These are phyloP conservation scores for Halophytophthora batemanensis DNA, from an alignment of 352 stramenopile genomes.

Conservation along the genomic window DNA sequence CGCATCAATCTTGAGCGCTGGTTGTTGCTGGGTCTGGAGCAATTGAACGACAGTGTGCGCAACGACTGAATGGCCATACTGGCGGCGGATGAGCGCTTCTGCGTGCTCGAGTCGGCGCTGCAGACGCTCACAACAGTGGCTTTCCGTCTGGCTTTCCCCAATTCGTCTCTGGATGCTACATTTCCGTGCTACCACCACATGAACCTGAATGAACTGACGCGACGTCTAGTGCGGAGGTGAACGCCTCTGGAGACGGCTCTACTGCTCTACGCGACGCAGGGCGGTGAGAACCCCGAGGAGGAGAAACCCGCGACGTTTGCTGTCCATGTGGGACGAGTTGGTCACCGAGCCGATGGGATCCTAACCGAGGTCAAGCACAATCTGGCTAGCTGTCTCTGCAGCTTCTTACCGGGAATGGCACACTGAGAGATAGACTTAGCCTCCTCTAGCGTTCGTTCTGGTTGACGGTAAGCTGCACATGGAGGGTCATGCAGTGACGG, in stretches of 20 bases:
- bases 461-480: background rate
- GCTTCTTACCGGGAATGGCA: slow-evolving; percentile 38
- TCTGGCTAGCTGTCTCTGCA: slow-evolving; percentile 56
- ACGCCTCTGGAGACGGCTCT: slow-evolving; percentile 48
- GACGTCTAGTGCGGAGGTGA: slow-evolving; percentile 59
- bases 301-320: slow-evolving; percentile 29
- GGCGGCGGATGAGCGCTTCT: slow-evolving; percentile 42
- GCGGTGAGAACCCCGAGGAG: slow-evolving; percentile 5
- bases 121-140: slow-evolving; percentile 9
- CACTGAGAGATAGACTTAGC: background rate
- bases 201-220: slow-evolving; percentile 66
- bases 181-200: slow-evolving; percentile 73
- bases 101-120: slow-evolving; percentile 13
- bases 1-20: slow-evolving; percentile 26
- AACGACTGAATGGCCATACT: slow-evolving; percentile 25
- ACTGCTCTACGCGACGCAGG: slow-evolving; percentile 24
- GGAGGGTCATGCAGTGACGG: too few species aligned
- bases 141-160: slow-evolving; percentile 54
- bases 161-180: slow-evolving; percentile 44
- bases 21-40: slow-evolving; percentile 14
- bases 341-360: slow-evolving; percentile 37
- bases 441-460: background rate
- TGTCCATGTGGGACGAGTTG: slow-evolving; percentile 58
- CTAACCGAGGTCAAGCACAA: slow-evolving; percentile 53
- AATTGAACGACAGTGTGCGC: slow-evolving; percentile 8